These are phyloP conservation scores for Trypanosoma boissoni DNA, from an alignment of 208 protist genomes.

Conservation along the genomic window DNA sequence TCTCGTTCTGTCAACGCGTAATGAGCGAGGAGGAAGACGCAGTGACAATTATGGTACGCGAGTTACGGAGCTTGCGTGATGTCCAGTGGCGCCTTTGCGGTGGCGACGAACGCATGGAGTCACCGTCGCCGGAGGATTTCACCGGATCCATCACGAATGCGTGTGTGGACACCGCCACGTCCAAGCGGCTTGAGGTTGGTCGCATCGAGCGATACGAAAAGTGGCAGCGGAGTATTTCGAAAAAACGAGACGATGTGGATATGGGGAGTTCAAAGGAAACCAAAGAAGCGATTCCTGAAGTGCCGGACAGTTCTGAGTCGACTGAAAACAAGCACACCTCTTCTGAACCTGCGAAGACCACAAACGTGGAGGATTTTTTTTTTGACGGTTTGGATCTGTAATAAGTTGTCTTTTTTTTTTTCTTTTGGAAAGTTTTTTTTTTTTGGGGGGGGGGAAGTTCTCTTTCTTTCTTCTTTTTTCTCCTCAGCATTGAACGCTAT, in stretches of 20 bases:
- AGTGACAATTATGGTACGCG: slow-evolving; percentile 47
- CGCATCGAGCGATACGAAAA: slow-evolving; percentile 34
- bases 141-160: slow-evolving; percentile 16
- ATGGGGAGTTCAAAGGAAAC: too few species aligned
- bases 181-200: slow-evolving; percentile 29
- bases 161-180: slow-evolving; percentile 25
- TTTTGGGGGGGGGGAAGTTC: not conserved
- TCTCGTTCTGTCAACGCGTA: slow-evolving; percentile 45
- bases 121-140: not conserved
- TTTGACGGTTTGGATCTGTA: not conserved
- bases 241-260: slow-evolving; percentile 9
- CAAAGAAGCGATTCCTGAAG: too few species aligned
- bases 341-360: too few species aligned
- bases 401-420: slow-evolving; percentile 7
- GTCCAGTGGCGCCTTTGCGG: slow-evolving; percentile 63
- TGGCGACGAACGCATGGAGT: slow-evolving; percentile 18
- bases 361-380: too few species aligned
- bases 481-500: too few species aligned
- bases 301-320: too few species aligned
- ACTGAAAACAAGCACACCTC: too few species aligned
- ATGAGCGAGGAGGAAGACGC: slow-evolving; percentile 71
- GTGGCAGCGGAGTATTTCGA: slow-evolving; percentile 19
- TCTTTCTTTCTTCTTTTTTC: not conserved
- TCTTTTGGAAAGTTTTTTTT: not conserved
- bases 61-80: slow-evolving; percentile 34